Percentiles rank a stretch among this genome's conserved stretches.
phyloP scores from a whole-genome alignment of 2,329 filamentous ascomycete species.

The Trichoderma breve region DNA sequence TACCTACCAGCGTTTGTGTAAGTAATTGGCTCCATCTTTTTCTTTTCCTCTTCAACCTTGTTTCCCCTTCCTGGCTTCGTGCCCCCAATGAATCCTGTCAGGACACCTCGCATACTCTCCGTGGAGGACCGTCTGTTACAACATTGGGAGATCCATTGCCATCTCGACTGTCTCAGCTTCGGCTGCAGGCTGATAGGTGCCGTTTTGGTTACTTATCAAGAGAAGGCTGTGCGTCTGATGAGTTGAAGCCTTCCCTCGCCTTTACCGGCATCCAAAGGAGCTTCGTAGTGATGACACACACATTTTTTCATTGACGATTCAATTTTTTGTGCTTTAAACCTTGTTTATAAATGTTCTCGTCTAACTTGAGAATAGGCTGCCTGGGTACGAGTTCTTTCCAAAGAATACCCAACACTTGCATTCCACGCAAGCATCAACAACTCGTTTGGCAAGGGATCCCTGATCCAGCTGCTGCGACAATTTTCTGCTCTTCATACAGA shows the following conservation, averaged over 20 bases:
- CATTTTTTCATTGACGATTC: constrained; percentile 34
- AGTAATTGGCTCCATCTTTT: constrained; percentile 48
- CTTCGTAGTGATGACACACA: constrained; percentile 99
- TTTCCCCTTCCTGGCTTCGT: constrained; percentile 19
- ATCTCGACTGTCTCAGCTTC: constrained; percentile 38
- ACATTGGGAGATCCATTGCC: constrained; percentile 88
- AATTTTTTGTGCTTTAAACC: neutral
- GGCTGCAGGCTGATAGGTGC: constrained; percentile 63
- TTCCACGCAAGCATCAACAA: constrained; percentile 96
- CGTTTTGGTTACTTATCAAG: constrained; percentile 85
- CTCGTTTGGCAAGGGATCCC: constrained; percentile 90
- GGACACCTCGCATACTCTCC: constrained; percentile 70
- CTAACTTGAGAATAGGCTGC: constrained; percentile 62
- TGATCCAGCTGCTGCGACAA: constrained; percentile 89
- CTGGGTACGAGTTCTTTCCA: constrained; percentile 86
- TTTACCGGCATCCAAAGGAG: constrained; percentile 60
- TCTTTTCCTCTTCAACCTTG: constrained; percentile 19
- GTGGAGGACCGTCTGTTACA: constrained; percentile 96
- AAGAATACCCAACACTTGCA: constrained; percentile 88
- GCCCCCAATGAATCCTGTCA: constrained; percentile 72
- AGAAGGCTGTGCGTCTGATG: constrained; percentile 79
- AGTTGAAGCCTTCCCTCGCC: constrained; percentile 88
- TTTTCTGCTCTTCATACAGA: constrained; percentile 88
- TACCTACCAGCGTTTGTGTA: constrained; percentile 92
- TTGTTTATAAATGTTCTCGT: neutral